Conservation (phyloP, 257 asterid genomes). For the Perilla frutescens region DNA sequence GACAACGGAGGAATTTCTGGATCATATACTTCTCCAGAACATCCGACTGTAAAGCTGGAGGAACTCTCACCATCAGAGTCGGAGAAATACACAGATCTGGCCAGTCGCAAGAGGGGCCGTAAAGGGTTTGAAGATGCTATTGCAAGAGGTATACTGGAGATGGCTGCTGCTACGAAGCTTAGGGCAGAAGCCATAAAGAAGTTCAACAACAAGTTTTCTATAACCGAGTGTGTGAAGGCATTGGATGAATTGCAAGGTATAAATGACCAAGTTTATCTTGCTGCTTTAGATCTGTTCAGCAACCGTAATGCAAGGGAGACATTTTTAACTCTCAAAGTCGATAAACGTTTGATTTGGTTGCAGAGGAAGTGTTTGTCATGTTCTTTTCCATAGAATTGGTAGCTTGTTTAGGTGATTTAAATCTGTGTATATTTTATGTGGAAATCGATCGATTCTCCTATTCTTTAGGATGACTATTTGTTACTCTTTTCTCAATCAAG, state of each 20-base stretch:
- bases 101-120: slow-evolving; percentile 66
- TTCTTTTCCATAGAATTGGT: slow-evolving; percentile 23
- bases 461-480: slow-evolving; percentile 2
- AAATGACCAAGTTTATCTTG: slow-evolving; percentile 56
- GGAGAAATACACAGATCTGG: slow-evolving; percentile 51
- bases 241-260: slow-evolving; percentile 71
- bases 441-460: not conserved
- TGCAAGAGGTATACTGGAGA: slow-evolving; percentile 76
- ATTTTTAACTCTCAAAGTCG: slow-evolving; percentile 64
- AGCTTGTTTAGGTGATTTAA: slow-evolving; percentile 14
- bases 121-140: slow-evolving; percentile 69
- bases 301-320: slow-evolving; percentile 69
- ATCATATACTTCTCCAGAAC: slow-evolving; percentile 41
- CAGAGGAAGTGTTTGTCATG: slow-evolving; percentile 50
- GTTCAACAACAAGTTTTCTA: slow-evolving; percentile 52
- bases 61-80: slow-evolving; percentile 63
- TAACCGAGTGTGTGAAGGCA: slow-evolving; percentile 66
- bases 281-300: slow-evolving; percentile 77
- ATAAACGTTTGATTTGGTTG: slow-evolving; percentile 75
- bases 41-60: slow-evolving; percentile 39
- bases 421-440: slow-evolving; percentile 19
- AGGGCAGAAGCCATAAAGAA: slow-evolving; percentile 63
- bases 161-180: slow-evolving; percentile 75
- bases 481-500: not conserved
- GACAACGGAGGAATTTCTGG: slow-evolving; percentile 40